Base-by-base conservation (phyloP, 805 yeast genomes). In the Komagataella ulmi region DNA sequence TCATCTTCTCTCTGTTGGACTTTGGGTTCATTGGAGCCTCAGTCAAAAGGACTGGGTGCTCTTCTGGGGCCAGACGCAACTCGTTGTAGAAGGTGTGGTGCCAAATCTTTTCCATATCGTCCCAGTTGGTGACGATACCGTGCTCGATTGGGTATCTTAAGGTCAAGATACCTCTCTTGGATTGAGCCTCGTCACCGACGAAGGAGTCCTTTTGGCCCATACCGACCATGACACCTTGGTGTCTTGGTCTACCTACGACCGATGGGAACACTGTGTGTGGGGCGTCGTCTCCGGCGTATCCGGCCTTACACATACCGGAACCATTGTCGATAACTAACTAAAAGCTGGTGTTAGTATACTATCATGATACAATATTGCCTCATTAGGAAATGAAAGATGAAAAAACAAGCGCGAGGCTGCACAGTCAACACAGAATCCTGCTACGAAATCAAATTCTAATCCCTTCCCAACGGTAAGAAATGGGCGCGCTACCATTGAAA, bases 231-330 rank as follows among this genome's bases (percentile, higher is more conserved):
- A 89, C 90, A 84, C 98, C 98, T 76, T 93, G 98, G 75, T 93
- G 99, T 83, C 96, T 90, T 80, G 99, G 98, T 80, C 99, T 93
- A 79, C 99, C 99, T 60, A 91, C 99, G 69, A 93, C 91, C 57
- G 98, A 93, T 70, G 99, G 99, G 91, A 93, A 93, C 64, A 93
- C 99, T 67, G 99, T 98, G 75, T 97, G 87, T 71, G 99, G 99
- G 60, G 98, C 98, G 79, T 93, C 99, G 71, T 93, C 98, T 80
- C 99, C 99, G 83, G 99, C 98, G 73, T 90, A 93, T 77, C 99
- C 99, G 91, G 99, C 99, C 75, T 93, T 93, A 85, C 99, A 93
- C 98, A 93, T 93, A 83, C 99, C 99, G 70, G 99, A 93, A 80
- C 99, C 99, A 79, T 91, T 91, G 75, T 91, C 99, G 77, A 91